These are phyloP conservation scores for Biancaea sappan DNA, from an alignment of 306 rosid genomes.

Conservation along the genomic window DNA sequence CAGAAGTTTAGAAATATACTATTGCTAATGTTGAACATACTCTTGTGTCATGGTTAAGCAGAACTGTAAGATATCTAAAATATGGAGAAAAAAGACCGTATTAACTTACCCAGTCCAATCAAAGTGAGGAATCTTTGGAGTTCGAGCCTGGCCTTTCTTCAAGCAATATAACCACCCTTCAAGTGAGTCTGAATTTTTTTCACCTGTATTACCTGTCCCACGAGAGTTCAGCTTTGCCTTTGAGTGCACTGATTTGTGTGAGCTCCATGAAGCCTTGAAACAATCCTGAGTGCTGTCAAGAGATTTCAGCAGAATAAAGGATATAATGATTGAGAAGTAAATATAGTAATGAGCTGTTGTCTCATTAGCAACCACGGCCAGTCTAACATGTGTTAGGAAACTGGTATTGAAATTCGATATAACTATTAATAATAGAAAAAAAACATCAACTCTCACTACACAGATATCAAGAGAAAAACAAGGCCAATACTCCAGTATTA, in stretches of 20 bases:
- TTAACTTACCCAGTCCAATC: slow-evolving; percentile 93
- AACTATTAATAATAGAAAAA: too few relatives aligned
- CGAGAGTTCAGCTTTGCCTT: slow-evolving; percentile 56
- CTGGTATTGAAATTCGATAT: too few relatives aligned
- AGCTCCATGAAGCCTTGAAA: slow-evolving; percentile 93
- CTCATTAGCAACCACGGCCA: slow-evolving; percentile 25
- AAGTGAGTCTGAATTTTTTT: slow-evolving; percentile 44
- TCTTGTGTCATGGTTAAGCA: slow-evolving; percentile 6
- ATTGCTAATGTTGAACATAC: slow-evolving; percentile 2
- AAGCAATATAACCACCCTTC: slow-evolving; percentile 84
- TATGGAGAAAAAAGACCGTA: neutral
- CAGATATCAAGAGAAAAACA: too few relatives aligned
- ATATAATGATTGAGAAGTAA: neutral
- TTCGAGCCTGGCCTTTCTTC: slow-evolving; percentile 82
- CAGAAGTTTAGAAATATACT: slow-evolving; percentile 20
- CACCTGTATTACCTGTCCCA: slow-evolving; percentile 48
- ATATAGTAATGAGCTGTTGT: neutral
- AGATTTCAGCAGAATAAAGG: slow-evolving; percentile 31
- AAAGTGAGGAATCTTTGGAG: slow-evolving; percentile 82
- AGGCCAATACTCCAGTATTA: too few relatives aligned
- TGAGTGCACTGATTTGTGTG: slow-evolving; percentile 82
- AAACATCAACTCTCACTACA: too few relatives aligned
- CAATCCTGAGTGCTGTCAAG: slow-evolving; percentile 91
- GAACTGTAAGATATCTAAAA: slow-evolving; percentile 1
- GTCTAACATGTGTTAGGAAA: too few relatives aligned